These are phyloP conservation scores for Oxalis stricta DNA, from an alignment of 441 rosid genomes.

Conservation along the genomic window DNA sequence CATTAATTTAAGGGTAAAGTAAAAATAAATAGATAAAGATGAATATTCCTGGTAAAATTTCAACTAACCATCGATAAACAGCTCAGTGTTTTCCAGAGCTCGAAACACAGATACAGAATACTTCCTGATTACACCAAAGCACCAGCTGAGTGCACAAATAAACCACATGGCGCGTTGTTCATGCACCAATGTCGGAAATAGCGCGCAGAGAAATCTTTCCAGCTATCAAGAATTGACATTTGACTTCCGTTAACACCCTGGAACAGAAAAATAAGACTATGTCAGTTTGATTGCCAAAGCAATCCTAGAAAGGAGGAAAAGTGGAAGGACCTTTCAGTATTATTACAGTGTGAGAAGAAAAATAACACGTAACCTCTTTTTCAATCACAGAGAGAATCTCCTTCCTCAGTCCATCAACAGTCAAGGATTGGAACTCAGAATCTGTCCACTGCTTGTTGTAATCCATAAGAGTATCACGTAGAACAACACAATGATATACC, in stretches of 20 bases:
- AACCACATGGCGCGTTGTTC: slow-evolving; percentile 56
- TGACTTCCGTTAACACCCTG: slow-evolving; percentile 56
- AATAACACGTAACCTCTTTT: slow-evolving; percentile 44
- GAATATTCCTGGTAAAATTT: too few species aligned
- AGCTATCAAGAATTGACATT: slow-evolving; percentile 41
- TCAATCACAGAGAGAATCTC: slow-evolving; percentile 72
- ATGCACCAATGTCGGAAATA: slow-evolving; percentile 85
- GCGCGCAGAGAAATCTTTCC: slow-evolving; percentile 69
- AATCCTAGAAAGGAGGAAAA: slow-evolving; percentile 8
- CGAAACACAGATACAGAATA: slow-evolving; percentile 72
- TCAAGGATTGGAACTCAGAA: slow-evolving; percentile 73
- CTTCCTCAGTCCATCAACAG: slow-evolving; percentile 69
- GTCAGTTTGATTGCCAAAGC: slow-evolving; percentile 13
- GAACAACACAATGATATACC: slow-evolving; percentile 38
- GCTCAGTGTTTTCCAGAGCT: slow-evolving; percentile 53
- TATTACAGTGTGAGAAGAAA: slow-evolving; percentile 1
- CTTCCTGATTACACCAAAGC: slow-evolving; percentile 79
- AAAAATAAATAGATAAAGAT: too few species aligned
- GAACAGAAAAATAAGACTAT: slow-evolving; percentile 14
- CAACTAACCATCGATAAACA: slow-evolving; percentile 55
- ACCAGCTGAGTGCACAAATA: slow-evolving; percentile 47
- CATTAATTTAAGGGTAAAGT: background rate
- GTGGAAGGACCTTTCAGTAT: background rate
- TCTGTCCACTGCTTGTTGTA: slow-evolving; percentile 74
- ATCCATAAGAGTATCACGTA: slow-evolving; percentile 66